These are phyloP conservation scores for Fragaria nilgerrensis DNA, from an alignment of 306 rosid genomes.

Conservation along the genomic window DNA sequence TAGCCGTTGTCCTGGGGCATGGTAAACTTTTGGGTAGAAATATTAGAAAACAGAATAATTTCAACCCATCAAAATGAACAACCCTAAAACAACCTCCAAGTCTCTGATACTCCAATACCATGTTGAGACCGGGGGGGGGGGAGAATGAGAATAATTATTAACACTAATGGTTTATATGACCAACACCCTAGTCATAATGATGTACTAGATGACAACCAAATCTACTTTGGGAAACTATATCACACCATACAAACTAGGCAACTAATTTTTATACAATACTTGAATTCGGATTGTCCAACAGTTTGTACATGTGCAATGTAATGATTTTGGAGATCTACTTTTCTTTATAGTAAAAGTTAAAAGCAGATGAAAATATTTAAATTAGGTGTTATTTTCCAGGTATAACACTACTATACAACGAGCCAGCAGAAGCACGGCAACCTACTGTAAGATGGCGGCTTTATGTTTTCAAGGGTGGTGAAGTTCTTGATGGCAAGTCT, in stretches of 20 bases:
- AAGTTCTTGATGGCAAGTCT: constrained; percentile 76
- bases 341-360: background rate
- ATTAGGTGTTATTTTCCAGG: constrained; percentile 42
- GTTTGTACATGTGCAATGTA: background rate
- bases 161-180: background rate
- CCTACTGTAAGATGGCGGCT: constrained; percentile 93
- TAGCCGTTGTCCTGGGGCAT: background rate
- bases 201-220: background rate
- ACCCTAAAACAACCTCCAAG: background rate
- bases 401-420: constrained; percentile 70
- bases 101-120: background rate
- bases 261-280: background rate
- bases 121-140: background rate
- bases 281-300: background rate
- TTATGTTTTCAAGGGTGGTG: constrained; percentile 95
- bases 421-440: constrained; percentile 82
- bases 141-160: background rate
- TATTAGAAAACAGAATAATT: background rate
- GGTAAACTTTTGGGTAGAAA: background rate
- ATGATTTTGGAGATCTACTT: background rate
- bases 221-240: background rate
- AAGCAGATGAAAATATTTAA: background rate
- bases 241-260: background rate
- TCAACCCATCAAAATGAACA: background rate
- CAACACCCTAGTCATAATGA: background rate